A percentile compares a stretch with the other conserved stretches of the same genome.
Conservation (phyloP, 164 flowering plant species). For the Annona cherimola region DNA sequence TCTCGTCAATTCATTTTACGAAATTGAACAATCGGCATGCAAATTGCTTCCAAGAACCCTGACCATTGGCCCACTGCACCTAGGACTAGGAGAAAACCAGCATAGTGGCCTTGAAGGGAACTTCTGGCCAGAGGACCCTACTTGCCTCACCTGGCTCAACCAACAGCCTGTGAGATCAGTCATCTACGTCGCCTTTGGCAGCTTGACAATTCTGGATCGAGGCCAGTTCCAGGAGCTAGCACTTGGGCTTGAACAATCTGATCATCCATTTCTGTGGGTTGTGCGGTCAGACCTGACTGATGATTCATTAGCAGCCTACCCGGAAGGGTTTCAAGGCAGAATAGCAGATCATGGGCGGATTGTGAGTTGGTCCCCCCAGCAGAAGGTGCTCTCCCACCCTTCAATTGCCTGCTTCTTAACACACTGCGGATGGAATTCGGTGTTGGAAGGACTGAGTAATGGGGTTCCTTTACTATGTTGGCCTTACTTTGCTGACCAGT, state of each 20-base stretch:
- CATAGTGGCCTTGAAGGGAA: neutral
- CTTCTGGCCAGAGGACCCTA: slow-evolving; percentile 12
- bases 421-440: slow-evolving; percentile 25
- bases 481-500: slow-evolving; percentile 27
- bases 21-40: slow-evolving; percentile 23
- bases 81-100: neutral
- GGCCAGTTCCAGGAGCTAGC: neutral
- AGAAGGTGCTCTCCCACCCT: slow-evolving; percentile 21
- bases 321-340: slow-evolving; percentile 10
- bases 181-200: slow-evolving; percentile 5
- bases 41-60: neutral
- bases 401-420: slow-evolving; percentile 18
- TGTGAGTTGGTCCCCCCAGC: slow-evolving; percentile 19
- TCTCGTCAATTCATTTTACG: slow-evolving; percentile 36
- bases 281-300: slow-evolving; percentile 5
- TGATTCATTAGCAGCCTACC: neutral
- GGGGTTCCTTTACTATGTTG: slow-evolving; percentile 20
- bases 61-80: slow-evolving; percentile 4
- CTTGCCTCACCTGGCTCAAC: slow-evolving; percentile 6
- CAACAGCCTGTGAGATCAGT: neutral
- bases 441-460: slow-evolving; percentile 7
- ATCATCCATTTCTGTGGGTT: neutral
- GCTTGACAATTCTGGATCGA: neutral
- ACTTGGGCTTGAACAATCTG: neutral
- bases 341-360: slow-evolving; percentile 2